Base-by-base conservation (phyloP, 1,139 yeast species). In the Pneumocystis jirovecii region DNA sequence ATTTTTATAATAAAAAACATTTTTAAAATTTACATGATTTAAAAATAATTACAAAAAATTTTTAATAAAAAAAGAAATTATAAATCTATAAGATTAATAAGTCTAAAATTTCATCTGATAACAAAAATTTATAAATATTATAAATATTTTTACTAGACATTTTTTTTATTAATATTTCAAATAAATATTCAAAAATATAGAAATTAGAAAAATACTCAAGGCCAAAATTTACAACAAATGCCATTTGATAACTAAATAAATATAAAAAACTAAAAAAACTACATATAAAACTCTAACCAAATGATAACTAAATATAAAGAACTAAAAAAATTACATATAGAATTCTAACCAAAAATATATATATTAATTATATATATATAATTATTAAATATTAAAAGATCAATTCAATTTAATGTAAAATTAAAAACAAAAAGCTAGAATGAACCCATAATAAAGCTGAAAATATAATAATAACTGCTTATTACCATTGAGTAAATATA, bases 1-100 rank as follows among this genome's bases (percentile, higher is more conserved):
- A 62, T 50, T 31, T 63, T 45, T 15, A 64, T 62, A n/a, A 63
- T 56, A 7, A 64, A 63, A 37, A 10, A 2, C 7, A 37, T 37
- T 37, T 37, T 7, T 37, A 8, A 37, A 17, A 63, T 60, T 2
- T 63, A 42, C 7, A 15, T 17, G 2, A 40, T 40, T 40, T 17
- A 40, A 2, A 40, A 40, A 17, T 10, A 8, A 40, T 17, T 17
- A 7, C n/a, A 31, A 31, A 31, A 40, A 40, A 2, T 6, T 17
- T 40, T 40, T 40, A 17, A 40, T 40, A 6, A 17, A 40, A 40
- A 17, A 12, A 39, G n/a, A n/a, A n/a, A n/a, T n/a, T n/a, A n/a
- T n/a, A n/a, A n/a, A n/a, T n/a, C n/a, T n/a, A n/a, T n/a, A n/a
- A n/a, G n/a, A n/a, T n/a, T n/a, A n/a, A n/a, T n/a, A n/a, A n/a